These are phyloP conservation scores for Chloridella minuta DNA, from an alignment of 352 stramenopile genomes.

Conservation along the genomic window DNA sequence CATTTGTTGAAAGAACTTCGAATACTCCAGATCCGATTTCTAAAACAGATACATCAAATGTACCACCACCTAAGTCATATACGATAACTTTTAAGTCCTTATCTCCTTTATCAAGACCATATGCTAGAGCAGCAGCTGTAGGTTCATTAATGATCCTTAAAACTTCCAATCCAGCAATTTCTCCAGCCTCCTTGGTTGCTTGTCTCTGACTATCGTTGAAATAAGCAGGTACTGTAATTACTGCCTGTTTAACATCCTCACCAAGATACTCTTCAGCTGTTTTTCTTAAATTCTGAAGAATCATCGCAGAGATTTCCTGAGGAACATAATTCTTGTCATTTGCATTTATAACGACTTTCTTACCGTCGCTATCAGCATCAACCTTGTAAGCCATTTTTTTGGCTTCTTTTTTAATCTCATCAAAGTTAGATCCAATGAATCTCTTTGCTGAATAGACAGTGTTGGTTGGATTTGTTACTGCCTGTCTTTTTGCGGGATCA, in stretches of 20 bases:
- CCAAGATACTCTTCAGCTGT: constrained; percentile 37
- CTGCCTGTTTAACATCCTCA: constrained; percentile 25
- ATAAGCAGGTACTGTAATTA: constrained; percentile 57
- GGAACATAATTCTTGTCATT: constrained; percentile 27
- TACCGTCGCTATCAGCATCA: no score
- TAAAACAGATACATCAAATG: constrained; percentile 31
- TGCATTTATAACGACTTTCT: no score
- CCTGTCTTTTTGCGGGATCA: constrained; percentile 94
- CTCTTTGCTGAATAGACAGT: constrained; percentile 99
- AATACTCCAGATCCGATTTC: constrained; percentile 52
- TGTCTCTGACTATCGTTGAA: constrained; percentile 53
- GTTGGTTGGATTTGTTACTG: constrained; percentile 86
- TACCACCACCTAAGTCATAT: constrained; percentile 55
- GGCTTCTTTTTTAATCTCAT: constrained; percentile 62
- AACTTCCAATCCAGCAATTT: constrained; percentile 59
- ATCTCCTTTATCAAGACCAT: constrained; percentile 36
- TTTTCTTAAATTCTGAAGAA: constrained; percentile 40
- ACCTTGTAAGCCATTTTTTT: no score
- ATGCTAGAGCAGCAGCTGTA: constrained; percentile 27
- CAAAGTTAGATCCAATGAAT: constrained; percentile 70
- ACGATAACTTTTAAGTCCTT: constrained; percentile 35
- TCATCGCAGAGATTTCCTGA: constrained; percentile 48
- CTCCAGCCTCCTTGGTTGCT: constrained; percentile 39
- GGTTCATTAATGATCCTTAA: constrained; percentile 61
- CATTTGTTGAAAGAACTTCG: constrained; percentile 47